A percentile compares a stretch with the other conserved stretches of the same genome.
phyloP scores from a whole-genome alignment of 2,329 filamentous ascomycete genomes.

The Phialophora tarda region DNA sequence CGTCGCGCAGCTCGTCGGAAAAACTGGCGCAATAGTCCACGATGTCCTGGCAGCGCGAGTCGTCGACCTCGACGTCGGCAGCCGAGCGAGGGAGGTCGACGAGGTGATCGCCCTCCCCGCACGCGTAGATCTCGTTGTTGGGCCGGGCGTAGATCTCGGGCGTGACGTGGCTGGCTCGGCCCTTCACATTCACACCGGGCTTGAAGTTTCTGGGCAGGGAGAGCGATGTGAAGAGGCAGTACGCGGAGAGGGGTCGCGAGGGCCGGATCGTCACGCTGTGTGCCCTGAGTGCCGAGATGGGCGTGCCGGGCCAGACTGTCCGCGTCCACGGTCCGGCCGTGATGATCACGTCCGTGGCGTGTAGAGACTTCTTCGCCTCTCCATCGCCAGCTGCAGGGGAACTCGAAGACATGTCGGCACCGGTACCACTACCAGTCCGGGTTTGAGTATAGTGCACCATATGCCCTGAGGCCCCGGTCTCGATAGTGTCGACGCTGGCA shows the following conservation, averaged over 20 bases:
- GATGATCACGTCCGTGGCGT: conserved; percentile 65
- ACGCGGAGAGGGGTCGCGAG: conserved; percentile 56
- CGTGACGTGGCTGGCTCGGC: conserved; percentile 67
- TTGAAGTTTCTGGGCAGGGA: conserved; percentile 69
- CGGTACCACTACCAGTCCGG: neutral
- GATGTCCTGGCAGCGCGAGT: conserved; percentile 80
- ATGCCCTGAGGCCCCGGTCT: conserved; percentile 42
- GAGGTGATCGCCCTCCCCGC: conserved; percentile 81
- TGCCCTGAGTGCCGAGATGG: conserved; percentile 65
- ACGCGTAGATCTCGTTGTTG: conserved; percentile 88
- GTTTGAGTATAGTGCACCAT: conserved; percentile 62
- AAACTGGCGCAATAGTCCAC: conserved; percentile 72
- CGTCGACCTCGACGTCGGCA: conserved; percentile 76
- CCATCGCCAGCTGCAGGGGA: neutral
- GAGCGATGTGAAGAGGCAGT: conserved; percentile 78
- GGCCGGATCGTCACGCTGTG: conserved; percentile 68
- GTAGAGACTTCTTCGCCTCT: conserved; percentile 53
- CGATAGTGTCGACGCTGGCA: conserved; percentile 68
- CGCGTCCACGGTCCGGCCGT: conserved; percentile 68
- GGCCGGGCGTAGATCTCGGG: conserved; percentile 95
- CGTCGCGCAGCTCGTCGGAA: conserved; percentile 65
- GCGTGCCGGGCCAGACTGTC: conserved; percentile 58
- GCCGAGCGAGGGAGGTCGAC: conserved; percentile 77
- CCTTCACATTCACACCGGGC: conserved; percentile 52
- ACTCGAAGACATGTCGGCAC: too few species aligned